Evolutionary conservation across 805 yeast genomes (phyloP).

Genomic region (Lipomyces starkeyi): DNA sequence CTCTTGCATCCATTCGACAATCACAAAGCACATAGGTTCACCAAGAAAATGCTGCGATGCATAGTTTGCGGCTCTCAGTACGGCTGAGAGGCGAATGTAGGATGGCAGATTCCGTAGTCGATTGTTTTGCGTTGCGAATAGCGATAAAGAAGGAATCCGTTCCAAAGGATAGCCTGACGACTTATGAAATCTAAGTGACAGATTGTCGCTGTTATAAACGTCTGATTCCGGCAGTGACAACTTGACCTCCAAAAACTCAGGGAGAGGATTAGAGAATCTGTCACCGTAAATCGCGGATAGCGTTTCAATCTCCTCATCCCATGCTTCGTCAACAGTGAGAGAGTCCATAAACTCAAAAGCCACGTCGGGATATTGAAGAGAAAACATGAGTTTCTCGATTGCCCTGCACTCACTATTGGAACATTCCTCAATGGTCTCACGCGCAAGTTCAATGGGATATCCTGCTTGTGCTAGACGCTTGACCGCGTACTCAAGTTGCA

Average conservation of each 20-base stretch:
- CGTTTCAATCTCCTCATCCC: conserved; percentile 80
- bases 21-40: conserved; percentile 67
- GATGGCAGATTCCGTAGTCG: conserved; percentile 55
- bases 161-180: conserved; percentile 37
- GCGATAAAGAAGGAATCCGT: conserved; percentile 29
- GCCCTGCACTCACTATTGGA: conserved; percentile 42
- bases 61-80: conserved; percentile 42
- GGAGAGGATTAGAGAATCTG: conserved; percentile 35
- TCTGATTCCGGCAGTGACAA: conserved; percentile 18
- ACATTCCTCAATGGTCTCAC: conserved; percentile 53
- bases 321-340: conserved; percentile 52
- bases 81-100: conserved; percentile 47
- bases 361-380: conserved; percentile 21
- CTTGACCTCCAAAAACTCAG: conserved; percentile 32
- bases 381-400: conserved; percentile 25
- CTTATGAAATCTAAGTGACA: conserved; percentile 31
- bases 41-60: conserved; percentile 57
- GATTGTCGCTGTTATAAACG: conserved; percentile 24
- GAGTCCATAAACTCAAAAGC: conserved; percentile 27
- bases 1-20: conserved; percentile 80
- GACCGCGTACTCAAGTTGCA: conserved; percentile 62
- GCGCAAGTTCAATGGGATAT: conserved; percentile 66
- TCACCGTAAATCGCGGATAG: conserved; percentile 65
- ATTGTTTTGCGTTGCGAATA: conserved; percentile 34
- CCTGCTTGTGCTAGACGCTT: conserved; percentile 71